Evolutionary conservation across 192 early-diverging fungal species (phyloP), one percentile per base, ranked within the genome.

Genomic region (Helicostylum pulchrum): DNA sequence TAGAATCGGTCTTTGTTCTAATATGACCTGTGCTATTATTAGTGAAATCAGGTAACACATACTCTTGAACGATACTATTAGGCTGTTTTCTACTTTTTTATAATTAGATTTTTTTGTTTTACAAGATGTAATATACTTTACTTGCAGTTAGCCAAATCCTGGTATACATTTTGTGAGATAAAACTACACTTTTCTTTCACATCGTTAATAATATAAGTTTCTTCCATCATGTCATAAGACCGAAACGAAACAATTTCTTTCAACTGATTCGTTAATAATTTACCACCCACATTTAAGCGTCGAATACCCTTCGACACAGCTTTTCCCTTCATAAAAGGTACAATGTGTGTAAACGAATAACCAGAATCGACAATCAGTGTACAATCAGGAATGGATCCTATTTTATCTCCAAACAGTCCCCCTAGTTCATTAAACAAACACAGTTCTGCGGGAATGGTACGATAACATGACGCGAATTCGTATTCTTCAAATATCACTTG

Each of bases 161-260:
- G 68, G 56, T 77, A 71, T 61, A 88, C 86, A 46, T 90, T 77
- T 12, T 79, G 72, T 30, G 92, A 88, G 0, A 94, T 81, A 76
- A 83, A 93, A 65, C 93, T 93, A 67, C 90, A 91, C 5, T 79
- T 74, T 72, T 94, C 90, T 73, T 95, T 95, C 62, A 92, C 85
- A 19, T 89, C 78, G 62, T 88, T 90, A 54, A 95, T 85, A n/a
- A 95, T 77, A 57, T 83, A 88, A 0, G 92, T 90, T 71, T 95
- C 92, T 54, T 95, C 92, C 92, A 92, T 95, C 93, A 95, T 95
- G 64, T 95, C 88, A 84, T 89, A 95, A 63, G 92, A 85, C 78
- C 92, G 78, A 64, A 95, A 95, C n/a, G 93, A 93, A 20, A 95
- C 87, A n/a, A 86, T 82, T 62, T 95, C 93, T 64, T 95, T 95